Percentiles rank a stretch among this genome's conserved stretches.
These are phyloP conservation scores for Rhodotorula mucilaginosa DNA, from an alignment of 1,284 basidiomycete genomes.

Conservation along the genomic window DNA sequence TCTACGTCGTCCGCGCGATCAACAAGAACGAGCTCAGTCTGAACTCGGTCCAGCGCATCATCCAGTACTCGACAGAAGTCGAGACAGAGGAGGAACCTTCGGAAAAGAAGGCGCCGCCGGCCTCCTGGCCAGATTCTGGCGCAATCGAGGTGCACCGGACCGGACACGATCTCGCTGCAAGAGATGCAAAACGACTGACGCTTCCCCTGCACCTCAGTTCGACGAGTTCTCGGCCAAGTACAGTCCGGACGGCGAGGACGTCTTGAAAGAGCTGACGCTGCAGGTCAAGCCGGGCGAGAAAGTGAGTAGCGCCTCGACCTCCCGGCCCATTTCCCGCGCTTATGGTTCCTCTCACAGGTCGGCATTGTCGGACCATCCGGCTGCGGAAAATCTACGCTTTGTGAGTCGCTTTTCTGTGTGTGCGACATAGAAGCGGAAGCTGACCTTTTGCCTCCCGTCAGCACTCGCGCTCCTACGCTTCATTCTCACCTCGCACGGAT, in stretches of 20 bases:
- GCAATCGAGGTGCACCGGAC: constrained; percentile 45
- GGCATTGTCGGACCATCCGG: constrained; percentile 73
- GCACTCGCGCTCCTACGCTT: constrained; percentile 74
- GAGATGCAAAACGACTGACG: background rate
- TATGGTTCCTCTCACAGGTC: constrained; percentile 53
- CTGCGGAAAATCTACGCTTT: constrained; percentile 59
- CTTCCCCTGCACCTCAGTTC: constrained; percentile 46
- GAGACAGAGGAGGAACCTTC: constrained; percentile 33
- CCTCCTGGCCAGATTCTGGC: constrained; percentile 53
- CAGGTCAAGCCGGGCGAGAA: constrained; percentile 66
- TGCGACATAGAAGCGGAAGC: background rate
- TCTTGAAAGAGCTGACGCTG: constrained; percentile 66
- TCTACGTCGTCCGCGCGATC: constrained; percentile 38
- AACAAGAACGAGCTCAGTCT: constrained; percentile 38
- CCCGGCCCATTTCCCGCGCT: constrained; percentile 45
- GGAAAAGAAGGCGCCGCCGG: constrained; percentile 68
- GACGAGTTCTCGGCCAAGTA: constrained; percentile 67
- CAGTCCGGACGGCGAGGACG: constrained; percentile 65
- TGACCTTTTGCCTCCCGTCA: constrained; percentile 45
- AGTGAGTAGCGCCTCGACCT: constrained; percentile 14
- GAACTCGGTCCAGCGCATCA: constrained; percentile 71
- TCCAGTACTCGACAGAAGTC: constrained; percentile 76
- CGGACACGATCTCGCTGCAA: background rate
- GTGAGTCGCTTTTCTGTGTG: constrained; percentile 4
- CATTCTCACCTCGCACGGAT: constrained; percentile 51